A percentile compares a stretch with the other conserved stretches of the same genome.
phyloP scores from a whole-genome alignment of 202 grass and related monocot species.

The Setaria viridis region DNA sequence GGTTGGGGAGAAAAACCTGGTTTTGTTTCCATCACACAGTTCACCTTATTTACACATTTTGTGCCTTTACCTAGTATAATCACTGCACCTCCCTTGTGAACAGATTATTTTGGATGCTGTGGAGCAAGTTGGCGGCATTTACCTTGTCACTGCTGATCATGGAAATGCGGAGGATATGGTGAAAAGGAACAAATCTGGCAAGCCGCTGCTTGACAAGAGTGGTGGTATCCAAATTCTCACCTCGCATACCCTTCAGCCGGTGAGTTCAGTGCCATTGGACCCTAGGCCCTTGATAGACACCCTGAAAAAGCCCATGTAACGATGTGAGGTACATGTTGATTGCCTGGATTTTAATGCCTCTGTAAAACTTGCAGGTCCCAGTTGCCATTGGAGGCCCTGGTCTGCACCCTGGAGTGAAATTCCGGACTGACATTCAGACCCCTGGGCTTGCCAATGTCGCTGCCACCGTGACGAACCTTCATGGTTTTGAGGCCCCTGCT shows the following conservation, averaged over 20 bases:
- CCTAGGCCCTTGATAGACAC: background rate
- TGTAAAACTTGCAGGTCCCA: constrained; percentile 68
- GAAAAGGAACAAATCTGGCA: constrained; percentile 85
- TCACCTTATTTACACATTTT: background rate
- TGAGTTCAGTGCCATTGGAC: constrained; percentile 43
- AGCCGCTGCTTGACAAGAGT: constrained; percentile 64
- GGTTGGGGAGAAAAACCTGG: background rate
- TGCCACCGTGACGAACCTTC: constrained; percentile 94
- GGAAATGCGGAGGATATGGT: constrained; percentile 99
- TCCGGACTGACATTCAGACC: constrained; percentile 65
- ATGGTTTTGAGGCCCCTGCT: constrained; percentile 74
- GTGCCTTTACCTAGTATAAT: background rate
- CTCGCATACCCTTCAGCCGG: constrained; percentile 92
- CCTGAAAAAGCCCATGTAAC: background rate
- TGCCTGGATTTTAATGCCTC: background rate
- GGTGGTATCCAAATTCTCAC: constrained; percentile 90
- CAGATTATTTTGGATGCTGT: constrained; percentile 92
- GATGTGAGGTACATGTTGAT: constrained; percentile 4
- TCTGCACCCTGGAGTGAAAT: constrained; percentile 70
- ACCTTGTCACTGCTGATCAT: constrained; percentile 92
- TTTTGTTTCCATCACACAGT: background rate
- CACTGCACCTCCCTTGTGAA: constrained; percentile 18
- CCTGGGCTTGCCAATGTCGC: constrained; percentile 90
- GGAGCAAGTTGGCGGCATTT: constrained; percentile 89
- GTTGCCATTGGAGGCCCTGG: constrained; percentile 94